Evolutionary conservation across 2,329 filamentous ascomycete genomes (phyloP), one percentile per base, ranked within the genome.

Genomic region (Hypoxylon rubiginosum): DNA sequence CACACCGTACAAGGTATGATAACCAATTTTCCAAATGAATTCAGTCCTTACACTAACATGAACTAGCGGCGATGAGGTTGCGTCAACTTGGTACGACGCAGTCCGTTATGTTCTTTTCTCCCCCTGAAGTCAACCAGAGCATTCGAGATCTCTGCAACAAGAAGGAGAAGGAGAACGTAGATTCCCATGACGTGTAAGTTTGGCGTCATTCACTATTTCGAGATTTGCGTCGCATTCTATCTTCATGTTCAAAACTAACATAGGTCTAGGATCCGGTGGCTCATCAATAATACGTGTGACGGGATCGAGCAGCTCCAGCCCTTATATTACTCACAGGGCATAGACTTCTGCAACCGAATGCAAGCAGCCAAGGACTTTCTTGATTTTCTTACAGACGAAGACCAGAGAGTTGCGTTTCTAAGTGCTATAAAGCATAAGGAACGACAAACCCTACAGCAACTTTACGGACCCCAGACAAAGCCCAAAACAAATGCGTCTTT

Each of bases 241-340:
- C 24, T 6, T 54, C 2, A 28, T 11, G 19, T 15, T 26, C 19
- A 24, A 8, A 8, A n/a, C 57, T 55, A 30, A 57, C 30, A 41
- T 45, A 7, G 45, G n/a, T 26, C 8, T 30, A 70, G 77, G 0
- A 77, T 91, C 1, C 73, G 74, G 2, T 92, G 90, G 90, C 81
- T 92, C 0, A 79, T 92, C 0, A 81, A 88, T 43, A 87, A 91
- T 58, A 90, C 88, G 0, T 92, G 89, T 64, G 75, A 79, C n/a
- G 82, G 78, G 0, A 90, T 87, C 17, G 86, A 90, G 64, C 84
- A 89, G 28, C 73, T 91, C 0, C 84, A 87, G 52, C 82, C 85
- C 0, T 77, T 92, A 0, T 89, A 89, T 68, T 81, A 83, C 8
- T 80, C 87, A 0, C 89, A 92, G 71, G 88, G 89, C 0, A 77